Evolutionary conservation across 225 moss, liverwort and hornwort genomes (phyloP).

Genomic region (Pleurozium schreberi): DNA sequence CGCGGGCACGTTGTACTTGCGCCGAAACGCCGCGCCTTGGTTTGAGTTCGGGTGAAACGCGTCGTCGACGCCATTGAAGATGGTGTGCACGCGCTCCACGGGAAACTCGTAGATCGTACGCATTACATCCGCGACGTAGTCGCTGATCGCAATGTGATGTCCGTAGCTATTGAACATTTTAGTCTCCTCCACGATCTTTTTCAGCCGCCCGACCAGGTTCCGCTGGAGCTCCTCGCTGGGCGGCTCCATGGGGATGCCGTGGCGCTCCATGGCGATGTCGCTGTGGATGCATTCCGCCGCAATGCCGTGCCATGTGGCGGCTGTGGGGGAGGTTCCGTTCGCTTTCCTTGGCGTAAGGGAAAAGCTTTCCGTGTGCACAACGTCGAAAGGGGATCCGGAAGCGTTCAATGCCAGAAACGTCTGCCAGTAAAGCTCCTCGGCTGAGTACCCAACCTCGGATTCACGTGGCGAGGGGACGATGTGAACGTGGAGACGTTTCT

Average conservation of each 20-base stretch:
- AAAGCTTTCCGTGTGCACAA: background rate
- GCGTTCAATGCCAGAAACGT: background rate
- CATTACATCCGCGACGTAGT: background rate
- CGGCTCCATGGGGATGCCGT: background rate
- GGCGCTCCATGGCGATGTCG: background rate
- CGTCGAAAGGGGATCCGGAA: background rate
- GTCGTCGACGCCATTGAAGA: background rate
- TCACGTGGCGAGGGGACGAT: background rate
- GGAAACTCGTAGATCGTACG: slow-evolving; percentile 3
- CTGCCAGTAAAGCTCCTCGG: background rate
- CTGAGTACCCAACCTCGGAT: background rate
- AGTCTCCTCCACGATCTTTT: background rate
- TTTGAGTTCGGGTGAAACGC: background rate
- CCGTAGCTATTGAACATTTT: background rate
- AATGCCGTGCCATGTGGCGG: slow-evolving; percentile 2
- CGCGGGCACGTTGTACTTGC: background rate
- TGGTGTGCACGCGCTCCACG: background rate
- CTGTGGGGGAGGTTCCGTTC: background rate
- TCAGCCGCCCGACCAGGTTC: background rate
- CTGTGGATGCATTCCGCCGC: background rate
- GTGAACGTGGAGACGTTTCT: background rate
- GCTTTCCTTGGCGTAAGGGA: background rate
- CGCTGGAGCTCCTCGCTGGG: background rate
- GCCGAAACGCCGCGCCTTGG: background rate
- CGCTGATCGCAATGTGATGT: slow-evolving; percentile 1